phyloP scores from a whole-genome alignment of 2,329 filamentous ascomycete species.

The Monilinia polystroma region DNA sequence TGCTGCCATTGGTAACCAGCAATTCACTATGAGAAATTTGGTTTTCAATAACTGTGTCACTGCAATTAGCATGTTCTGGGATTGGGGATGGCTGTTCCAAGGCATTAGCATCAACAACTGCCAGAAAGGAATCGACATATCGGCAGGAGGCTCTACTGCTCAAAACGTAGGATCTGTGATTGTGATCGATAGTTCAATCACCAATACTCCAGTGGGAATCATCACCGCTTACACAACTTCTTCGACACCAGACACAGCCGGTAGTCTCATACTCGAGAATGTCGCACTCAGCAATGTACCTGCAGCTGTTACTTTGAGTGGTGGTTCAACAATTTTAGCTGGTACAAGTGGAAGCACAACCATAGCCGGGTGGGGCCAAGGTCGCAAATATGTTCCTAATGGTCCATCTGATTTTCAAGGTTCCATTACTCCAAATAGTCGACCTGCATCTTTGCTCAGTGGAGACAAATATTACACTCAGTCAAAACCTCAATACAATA shows the following conservation, averaged over 20 bases:
- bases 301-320: slow-evolving; percentile 42
- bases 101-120: slow-evolving; percentile 53
- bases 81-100: slow-evolving; percentile 59
- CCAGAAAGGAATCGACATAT: slow-evolving; percentile 52
- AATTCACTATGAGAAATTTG: slow-evolving; percentile 59
- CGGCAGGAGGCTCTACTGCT: slow-evolving; percentile 43
- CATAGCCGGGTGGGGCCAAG: slow-evolving; percentile 19
- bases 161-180: slow-evolving; percentile 56
- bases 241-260: slow-evolving; percentile 40
- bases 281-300: slow-evolving; percentile 20
- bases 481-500: slow-evolving; percentile 56
- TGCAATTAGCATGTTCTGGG: slow-evolving; percentile 57
- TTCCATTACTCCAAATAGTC: slow-evolving; percentile 39
- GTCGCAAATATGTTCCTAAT: slow-evolving; percentile 53
- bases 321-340: slow-evolving; percentile 6
- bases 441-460: slow-evolving; percentile 15
- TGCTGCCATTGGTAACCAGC: slow-evolving; percentile 62
- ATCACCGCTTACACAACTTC: slow-evolving; percentile 52
- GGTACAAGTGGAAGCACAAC: slow-evolving; percentile 24
- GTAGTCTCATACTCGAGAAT: slow-evolving; percentile 24
- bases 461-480: slow-evolving; percentile 44
- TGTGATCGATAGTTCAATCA: slow-evolving; percentile 55
- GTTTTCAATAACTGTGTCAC: slow-evolving; percentile 48
- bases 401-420: slow-evolving; percentile 46
- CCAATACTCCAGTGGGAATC: slow-evolving; percentile 50